These are phyloP conservation scores for Micromonas commoda DNA, from an alignment of 139 green algal species.

Conservation along the genomic window DNA sequence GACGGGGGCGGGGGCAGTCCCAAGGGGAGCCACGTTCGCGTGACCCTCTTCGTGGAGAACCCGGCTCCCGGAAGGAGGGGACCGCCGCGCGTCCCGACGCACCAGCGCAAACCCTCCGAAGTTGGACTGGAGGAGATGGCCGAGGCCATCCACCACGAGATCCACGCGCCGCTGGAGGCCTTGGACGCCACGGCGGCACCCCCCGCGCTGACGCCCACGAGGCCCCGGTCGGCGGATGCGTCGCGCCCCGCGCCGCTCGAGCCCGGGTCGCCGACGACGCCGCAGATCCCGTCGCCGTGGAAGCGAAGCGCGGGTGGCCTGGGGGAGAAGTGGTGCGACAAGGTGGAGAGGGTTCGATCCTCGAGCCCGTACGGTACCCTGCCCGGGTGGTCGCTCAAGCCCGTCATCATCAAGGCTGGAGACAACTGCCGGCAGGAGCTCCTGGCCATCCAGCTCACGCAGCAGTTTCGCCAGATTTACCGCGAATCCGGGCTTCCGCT, in stretches of 20 bases:
- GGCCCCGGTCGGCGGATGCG: background rate
- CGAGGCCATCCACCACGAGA: background rate
- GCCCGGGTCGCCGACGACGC: no score
- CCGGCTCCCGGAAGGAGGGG: background rate
- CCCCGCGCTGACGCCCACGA: background rate
- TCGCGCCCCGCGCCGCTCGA: no score
- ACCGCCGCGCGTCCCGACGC: background rate
- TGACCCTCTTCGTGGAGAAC: background rate
- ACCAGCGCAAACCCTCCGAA: slow-evolving; percentile 9
- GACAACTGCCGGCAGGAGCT: slow-evolving; percentile 97
- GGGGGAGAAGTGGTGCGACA: slow-evolving; percentile 61
- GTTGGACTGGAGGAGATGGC: slow-evolving; percentile 13
- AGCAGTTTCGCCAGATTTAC: slow-evolving; percentile 76
- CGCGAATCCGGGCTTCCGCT: slow-evolving; percentile 77
- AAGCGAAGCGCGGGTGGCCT: slow-evolving; percentile 41
- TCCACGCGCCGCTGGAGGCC: background rate
- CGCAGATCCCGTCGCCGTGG: background rate
- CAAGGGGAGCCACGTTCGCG: background rate
- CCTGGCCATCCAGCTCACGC: slow-evolving; percentile 89
- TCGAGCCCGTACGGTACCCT: slow-evolving; percentile 65
- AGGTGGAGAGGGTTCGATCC: slow-evolving; percentile 51
- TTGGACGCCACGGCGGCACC: no score
- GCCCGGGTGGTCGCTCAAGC: slow-evolving; percentile 75
- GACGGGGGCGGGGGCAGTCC: background rate
- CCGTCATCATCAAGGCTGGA: slow-evolving; percentile 96